Evolutionary conservation across 2,329 filamentous ascomycete species (phyloP).

Genomic region (Colletotrichum lentis): DNA sequence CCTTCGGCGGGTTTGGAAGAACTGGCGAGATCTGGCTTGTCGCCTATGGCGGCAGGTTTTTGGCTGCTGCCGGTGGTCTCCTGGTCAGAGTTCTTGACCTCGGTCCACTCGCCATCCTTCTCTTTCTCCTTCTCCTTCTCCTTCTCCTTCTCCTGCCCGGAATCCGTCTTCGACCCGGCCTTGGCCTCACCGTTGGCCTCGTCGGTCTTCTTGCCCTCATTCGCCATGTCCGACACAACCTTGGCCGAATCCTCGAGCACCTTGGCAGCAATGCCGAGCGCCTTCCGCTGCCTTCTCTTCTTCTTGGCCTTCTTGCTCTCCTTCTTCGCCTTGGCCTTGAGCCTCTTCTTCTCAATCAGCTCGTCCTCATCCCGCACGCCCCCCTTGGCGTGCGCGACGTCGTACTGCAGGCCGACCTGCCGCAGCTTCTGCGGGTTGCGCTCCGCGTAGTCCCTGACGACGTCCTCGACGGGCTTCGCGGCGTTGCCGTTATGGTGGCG

Average conservation of each 20-base stretch:
- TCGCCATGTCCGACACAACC: constrained; percentile 32
- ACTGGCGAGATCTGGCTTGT: neutral
- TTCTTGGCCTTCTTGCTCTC: constrained; percentile 43
- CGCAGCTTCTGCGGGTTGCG: constrained; percentile 70
- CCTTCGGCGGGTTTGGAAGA: constrained; percentile 19
- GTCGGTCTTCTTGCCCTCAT: constrained; percentile 29
- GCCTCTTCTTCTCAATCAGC: constrained; percentile 43
- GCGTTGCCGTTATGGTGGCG: constrained; percentile 47
- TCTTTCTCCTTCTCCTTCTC: constrained; percentile 35
- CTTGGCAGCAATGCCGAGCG: constrained; percentile 28
- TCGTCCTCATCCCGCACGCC: constrained; percentile 61
- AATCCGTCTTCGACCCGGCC: constrained; percentile 29
- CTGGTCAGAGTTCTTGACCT: no score
- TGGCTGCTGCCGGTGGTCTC: constrained; percentile 18
- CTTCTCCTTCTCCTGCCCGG: constrained; percentile 39
- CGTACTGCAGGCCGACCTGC: constrained; percentile 66
- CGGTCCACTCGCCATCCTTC: no score
- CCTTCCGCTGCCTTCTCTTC: constrained; percentile 38
- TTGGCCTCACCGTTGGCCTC: constrained; percentile 31
- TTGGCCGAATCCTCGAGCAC: constrained; percentile 39
- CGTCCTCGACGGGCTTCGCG: constrained; percentile 63
- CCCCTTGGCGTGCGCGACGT: constrained; percentile 68
- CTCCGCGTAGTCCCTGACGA: constrained; percentile 59
- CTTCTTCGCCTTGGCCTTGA: constrained; percentile 43
- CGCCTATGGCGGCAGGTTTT: neutral